Percentiles rank a stretch among this genome's conserved stretches.
phyloP scores from a whole-genome alignment of 2,329 filamentous ascomycete genomes.

The Madurella mycetomatis region DNA sequence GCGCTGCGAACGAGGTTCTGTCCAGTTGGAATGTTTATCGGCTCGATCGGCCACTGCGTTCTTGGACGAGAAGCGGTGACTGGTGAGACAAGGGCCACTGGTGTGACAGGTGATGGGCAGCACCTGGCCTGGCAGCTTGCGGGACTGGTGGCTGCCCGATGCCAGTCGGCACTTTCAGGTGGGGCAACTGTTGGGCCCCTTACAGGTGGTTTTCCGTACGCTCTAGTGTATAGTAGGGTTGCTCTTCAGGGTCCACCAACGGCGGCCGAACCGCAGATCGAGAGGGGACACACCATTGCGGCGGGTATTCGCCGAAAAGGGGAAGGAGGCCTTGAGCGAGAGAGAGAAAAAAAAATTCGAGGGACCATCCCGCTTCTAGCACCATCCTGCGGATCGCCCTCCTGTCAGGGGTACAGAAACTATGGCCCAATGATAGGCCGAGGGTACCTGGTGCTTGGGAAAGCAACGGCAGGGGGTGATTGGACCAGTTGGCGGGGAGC shows the following conservation, averaged over 20 bases:
- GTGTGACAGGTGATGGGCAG: conserved; percentile 9
- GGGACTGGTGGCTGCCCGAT: not conserved
- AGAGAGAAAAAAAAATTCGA: conserved; percentile 4
- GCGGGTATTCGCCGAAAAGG: conserved; percentile 1
- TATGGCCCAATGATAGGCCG: conserved; percentile 15
- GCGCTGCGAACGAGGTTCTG: conserved; percentile 1
- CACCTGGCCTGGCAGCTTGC: not conserved
- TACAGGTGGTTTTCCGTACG: not conserved
- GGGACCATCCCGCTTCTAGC: conserved; percentile 2
- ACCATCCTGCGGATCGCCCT: conserved; percentile 1
- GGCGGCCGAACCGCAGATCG: not conserved
- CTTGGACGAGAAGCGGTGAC: conserved; percentile 1
- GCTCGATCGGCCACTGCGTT: not conserved
- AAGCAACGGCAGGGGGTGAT: conserved; percentile 13
- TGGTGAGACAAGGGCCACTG: conserved; percentile 13
- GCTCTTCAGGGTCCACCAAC: not conserved
- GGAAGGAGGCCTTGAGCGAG: conserved; percentile 4
- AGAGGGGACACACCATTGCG: not conserved
- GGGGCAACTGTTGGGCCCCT: conserved; percentile 4
- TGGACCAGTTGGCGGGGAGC: conserved; percentile 6
- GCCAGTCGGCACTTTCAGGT: conserved; percentile 10
- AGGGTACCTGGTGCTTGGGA: conserved; percentile 17
- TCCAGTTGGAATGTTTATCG: not conserved
- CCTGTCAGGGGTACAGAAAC: conserved; percentile 11
- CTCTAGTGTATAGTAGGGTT: too few relatives aligned